Evolutionary conservation across 176 grass and related monocot species (phyloP).

Genomic region (Lolium multiflorum): DNA sequence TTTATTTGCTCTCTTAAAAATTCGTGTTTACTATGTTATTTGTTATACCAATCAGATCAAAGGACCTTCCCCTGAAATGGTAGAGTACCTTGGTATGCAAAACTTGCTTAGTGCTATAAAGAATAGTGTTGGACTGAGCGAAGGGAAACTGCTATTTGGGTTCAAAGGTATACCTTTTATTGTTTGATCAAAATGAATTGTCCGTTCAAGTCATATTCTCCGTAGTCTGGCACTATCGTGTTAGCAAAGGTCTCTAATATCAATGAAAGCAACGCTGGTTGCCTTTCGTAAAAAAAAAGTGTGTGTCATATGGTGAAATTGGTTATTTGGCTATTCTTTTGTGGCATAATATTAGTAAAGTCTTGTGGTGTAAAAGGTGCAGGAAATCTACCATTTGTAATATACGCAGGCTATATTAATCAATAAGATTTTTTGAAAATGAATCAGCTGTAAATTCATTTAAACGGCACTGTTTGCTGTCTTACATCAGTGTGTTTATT

Average conservation of each 20-base stretch:
- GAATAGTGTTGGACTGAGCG: conserved; percentile 63
- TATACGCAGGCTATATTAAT: conserved; percentile 26
- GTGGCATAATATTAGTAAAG: not conserved
- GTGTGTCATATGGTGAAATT: not conserved
- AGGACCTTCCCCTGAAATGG: conserved; percentile 90
- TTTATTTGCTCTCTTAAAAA: conserved; percentile 21
- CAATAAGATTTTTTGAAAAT: conserved; percentile 6
- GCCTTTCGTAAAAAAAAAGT: too few species aligned
- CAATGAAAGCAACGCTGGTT: too few species aligned
- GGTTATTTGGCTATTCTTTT: not conserved
- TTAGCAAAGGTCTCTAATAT: not conserved
- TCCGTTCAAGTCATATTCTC: conserved; percentile 20
- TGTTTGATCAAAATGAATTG: conserved; percentile 14
- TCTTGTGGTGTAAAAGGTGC: conserved; percentile 11
- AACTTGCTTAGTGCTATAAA: conserved; percentile 82
- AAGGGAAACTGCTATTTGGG: conserved; percentile 93
- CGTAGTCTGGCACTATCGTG: conserved; percentile 13
- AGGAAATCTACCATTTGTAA: not conserved
- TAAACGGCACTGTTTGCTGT: not conserved
- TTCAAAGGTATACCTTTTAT: conserved; percentile 61
- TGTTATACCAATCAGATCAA: conserved; percentile 78
- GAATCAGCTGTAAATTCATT: conserved; percentile 14
- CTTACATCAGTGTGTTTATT: conserved; percentile 8
- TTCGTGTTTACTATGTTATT: conserved; percentile 34
- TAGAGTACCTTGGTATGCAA: conserved; percentile 91